Evolutionary conservation across 208 protist species (phyloP).

Genomic region (Trichomonas tenax): DNA sequence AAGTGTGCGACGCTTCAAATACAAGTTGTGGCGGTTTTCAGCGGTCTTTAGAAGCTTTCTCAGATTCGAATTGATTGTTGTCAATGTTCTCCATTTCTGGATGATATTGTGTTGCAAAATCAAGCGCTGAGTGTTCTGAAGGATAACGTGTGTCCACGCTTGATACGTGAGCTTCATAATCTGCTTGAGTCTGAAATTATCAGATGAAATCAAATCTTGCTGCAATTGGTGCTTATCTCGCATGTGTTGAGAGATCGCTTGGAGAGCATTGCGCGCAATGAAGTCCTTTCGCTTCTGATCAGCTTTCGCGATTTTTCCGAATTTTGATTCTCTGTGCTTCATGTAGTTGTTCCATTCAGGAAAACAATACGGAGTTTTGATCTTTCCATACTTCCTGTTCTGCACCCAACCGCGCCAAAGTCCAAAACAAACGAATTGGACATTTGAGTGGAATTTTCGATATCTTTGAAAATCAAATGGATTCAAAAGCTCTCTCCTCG

Average conservation of each 20-base stretch:
- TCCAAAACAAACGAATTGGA: background rate
- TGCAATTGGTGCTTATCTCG: background rate
- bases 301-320: background rate
- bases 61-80: background rate
- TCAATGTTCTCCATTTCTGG: background rate
- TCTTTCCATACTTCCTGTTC: background rate
- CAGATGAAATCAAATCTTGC: background rate
- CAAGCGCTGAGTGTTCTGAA: background rate
- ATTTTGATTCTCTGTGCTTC: background rate
- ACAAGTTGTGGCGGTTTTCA: background rate
- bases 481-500: background rate
- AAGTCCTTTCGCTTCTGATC: background rate
- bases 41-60: background rate
- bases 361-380: background rate
- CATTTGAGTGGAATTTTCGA: background rate
- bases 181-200: background rate
- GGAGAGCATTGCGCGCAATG: background rate
- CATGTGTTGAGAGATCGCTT: background rate
- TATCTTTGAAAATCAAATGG: background rate
- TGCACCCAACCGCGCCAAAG: background rate
- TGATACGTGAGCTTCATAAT: background rate
- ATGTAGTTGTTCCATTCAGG: background rate
- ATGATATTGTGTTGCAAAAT: background rate
- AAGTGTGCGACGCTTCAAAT: background rate
- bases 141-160: background rate